A percentile compares a stretch with the other conserved stretches of the same genome.
Conservation (phyloP, 116 monocot species). For the Iris pallida region DNA sequence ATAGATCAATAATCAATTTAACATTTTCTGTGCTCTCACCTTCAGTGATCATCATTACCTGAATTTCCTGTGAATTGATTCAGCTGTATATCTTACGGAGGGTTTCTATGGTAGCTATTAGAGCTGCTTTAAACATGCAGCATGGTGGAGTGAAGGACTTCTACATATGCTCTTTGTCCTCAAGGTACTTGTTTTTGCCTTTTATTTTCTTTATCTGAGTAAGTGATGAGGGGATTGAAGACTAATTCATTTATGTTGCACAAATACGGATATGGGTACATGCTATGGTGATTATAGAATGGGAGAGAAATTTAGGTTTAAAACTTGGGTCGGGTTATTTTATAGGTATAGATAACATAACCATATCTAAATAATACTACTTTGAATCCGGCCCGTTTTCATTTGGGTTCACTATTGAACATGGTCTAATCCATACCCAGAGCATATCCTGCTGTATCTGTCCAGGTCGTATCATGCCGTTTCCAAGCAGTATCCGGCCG, state of each 20-base stretch:
- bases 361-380: too few relatives aligned
- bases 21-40: background rate
- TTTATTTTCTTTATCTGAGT: slow-evolving; percentile 1
- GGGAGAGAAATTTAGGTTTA: too few relatives aligned
- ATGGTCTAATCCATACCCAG: too few relatives aligned
- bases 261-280: too few relatives aligned
- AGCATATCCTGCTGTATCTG: too few relatives aligned
- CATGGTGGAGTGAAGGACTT: slow-evolving; percentile 86
- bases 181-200: slow-evolving; percentile 42
- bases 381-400: too few relatives aligned
- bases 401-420: too few relatives aligned
- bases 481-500: too few relatives aligned
- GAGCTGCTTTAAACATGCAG: slow-evolving; percentile 71
- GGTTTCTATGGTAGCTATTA: slow-evolving; percentile 80
- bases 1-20: background rate
- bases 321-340: too few relatives aligned
- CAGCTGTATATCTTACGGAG: slow-evolving; percentile 97
- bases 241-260: background rate
- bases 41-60: background rate
- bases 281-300: too few relatives aligned
- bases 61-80: slow-evolving; percentile 1
- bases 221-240: background rate
- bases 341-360: too few relatives aligned
- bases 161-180: slow-evolving; percentile 96
- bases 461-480: too few relatives aligned